phyloP scores from a whole-genome alignment of 2,329 filamentous ascomycete species.

The Botrytis aclada region DNA sequence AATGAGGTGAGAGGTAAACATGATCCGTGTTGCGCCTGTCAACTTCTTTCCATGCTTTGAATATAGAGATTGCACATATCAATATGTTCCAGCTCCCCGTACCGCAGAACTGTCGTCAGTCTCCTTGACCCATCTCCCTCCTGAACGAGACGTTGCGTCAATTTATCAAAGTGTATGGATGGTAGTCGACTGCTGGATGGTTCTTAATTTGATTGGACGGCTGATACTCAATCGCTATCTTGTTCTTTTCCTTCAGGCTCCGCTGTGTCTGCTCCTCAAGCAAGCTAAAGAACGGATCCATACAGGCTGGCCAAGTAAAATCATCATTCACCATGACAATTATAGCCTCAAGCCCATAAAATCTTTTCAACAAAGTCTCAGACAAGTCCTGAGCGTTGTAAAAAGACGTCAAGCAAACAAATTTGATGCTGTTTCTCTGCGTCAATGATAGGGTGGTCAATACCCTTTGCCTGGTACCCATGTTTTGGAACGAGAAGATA shows the following conservation, averaged over 20 bases:
- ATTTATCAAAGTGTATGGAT: background rate
- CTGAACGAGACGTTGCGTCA: background rate
- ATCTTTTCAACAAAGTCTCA: background rate
- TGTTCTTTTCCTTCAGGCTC: background rate
- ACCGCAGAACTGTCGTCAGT: background rate
- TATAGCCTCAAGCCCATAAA: background rate
- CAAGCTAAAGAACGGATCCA: background rate
- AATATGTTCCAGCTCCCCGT: background rate
- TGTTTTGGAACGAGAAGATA: background rate
- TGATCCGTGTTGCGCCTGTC: background rate
- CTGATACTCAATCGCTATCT: background rate
- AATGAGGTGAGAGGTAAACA: background rate
- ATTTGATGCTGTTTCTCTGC: background rate
- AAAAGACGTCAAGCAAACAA: background rate
- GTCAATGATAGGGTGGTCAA: background rate
- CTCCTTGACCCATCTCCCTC: background rate
- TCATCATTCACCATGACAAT: rapidly evolving
- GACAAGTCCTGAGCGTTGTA: background rate
- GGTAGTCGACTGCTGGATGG: background rate
- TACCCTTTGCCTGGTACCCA: background rate
- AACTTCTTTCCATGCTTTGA: background rate
- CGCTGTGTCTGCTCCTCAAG: background rate
- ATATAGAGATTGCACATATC: background rate
- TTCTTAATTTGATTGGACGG: background rate
- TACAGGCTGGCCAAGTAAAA: background rate